phyloP scores from a whole-genome alignment of 169 alveolate species.

The Babesia ovis region DNA sequence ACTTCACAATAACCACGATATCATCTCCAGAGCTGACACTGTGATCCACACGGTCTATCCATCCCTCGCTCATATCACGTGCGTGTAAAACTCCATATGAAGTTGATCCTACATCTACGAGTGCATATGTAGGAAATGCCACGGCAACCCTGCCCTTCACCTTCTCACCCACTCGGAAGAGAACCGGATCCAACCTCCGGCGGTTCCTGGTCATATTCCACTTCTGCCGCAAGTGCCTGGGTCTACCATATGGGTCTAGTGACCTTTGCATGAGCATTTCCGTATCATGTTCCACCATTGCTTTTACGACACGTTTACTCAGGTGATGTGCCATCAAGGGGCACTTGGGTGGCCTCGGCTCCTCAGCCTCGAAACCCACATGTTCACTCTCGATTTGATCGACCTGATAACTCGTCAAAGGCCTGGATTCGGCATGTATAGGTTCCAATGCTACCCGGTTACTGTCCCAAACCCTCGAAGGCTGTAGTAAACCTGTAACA shows the following conservation, averaged over 20 bases:
- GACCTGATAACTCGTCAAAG: slow-evolving; percentile 14
- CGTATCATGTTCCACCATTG: slow-evolving; percentile 56
- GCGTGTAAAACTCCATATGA: slow-evolving; percentile 64
- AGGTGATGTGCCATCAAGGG: slow-evolving; percentile 35
- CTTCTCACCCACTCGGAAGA: slow-evolving; percentile 49
- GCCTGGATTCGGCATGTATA: slow-evolving; percentile 12
- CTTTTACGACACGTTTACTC: slow-evolving; percentile 57
- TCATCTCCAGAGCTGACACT: slow-evolving; percentile 42
- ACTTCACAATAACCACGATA: slow-evolving; percentile 40
- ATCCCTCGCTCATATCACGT: slow-evolving; percentile 61
- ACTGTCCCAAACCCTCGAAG: too few relatives aligned
- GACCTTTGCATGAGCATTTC: slow-evolving; percentile 27
- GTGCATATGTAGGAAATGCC: slow-evolving; percentile 62
- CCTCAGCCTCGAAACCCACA: slow-evolving; percentile 45
- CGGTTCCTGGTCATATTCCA: slow-evolving; percentile 46
- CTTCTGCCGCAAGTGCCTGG: slow-evolving; percentile 17
- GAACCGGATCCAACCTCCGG: slow-evolving; percentile 42
- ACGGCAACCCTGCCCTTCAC: slow-evolving; percentile 56
- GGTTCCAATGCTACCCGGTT: too few relatives aligned
- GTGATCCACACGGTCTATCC: slow-evolving; percentile 66
- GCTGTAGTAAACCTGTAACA: too few relatives aligned
- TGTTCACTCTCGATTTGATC: slow-evolving; percentile 25
- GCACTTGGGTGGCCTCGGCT: slow-evolving; percentile 31
- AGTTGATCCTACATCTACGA: slow-evolving; percentile 62
- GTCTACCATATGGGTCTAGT: slow-evolving; percentile 14